Base-by-base conservation (phyloP, 2,329 filamentous ascomycete species). In the Zalaria obscura region DNA sequence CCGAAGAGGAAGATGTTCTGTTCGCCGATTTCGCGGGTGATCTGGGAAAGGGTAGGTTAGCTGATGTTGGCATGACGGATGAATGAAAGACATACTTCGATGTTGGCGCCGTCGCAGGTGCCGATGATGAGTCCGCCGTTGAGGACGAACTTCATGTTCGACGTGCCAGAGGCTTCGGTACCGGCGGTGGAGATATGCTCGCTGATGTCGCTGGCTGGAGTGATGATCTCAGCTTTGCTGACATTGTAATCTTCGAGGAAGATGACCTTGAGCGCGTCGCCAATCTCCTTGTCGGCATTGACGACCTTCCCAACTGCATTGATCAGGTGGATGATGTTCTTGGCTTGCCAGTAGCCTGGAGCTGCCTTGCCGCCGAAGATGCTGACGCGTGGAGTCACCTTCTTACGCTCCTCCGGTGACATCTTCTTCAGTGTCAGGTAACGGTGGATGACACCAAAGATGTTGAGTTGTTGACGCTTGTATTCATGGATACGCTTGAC, bases 401-500 rank as follows among this genome's bases (percentile, higher is more conserved):
- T 91, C 72, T 93, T 89, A 50, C 80, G 77, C 59, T 94, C 82
- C 53, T 87, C 84, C 0, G 84, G 70, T 25, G 73, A 76, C 81
- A 94, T 78, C 31, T 76, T 73, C 68, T 96, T 98, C 60, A 98
- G 80, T 9, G 75, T 75, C 33, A 98, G 72, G 61, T 96, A 98
- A 40, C 89, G 80, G 62, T 94, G 84, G 51, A 98, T 96, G 47
- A 95, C 86, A 44, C 91, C 91, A 56, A 96, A 96, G 53, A 98
- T 95, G 69, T 98, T 98, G 61, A 98, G 78, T 42, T 50, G 39
- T 18, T 47, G 53, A 45, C 88, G 83, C 74, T 98, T 98, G 69
- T 98, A 98, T 56, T 98, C 91, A 63, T 98, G 91, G 51, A 98
- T 98, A 56, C 91, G 83, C 73, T 98, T 98, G 54, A 98, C 91